Evolutionary conservation across 2,329 filamentous ascomycete species (phyloP), one percentile per base, ranked within the genome.

Genomic region (Emergomyces africanus): DNA sequence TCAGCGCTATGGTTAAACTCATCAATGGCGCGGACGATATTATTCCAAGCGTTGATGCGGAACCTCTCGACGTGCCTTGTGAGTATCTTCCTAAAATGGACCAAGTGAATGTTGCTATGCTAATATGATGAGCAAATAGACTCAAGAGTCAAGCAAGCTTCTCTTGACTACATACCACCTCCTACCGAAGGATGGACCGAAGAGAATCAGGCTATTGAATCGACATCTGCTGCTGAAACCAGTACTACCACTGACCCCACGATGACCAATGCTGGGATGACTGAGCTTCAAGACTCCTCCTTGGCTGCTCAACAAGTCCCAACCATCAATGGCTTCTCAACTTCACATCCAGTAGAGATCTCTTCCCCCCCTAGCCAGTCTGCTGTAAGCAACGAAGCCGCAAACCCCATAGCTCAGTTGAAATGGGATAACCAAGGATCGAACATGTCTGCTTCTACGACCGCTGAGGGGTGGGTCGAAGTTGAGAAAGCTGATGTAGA

Each of bases 401-500:
- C 72, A 12, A 77, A 77, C 63, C 67, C 72, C 12, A 67, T 75
- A 42, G 82, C 78, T 18, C 79, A 79, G 61, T 74, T 78, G 48
- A 76, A 74, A 54, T 85, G 82, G 81, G 80, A 83, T 67, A 76
- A 78, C 56, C 76, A 78, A 61, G 70, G 73, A 54, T 70, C 71
- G 48, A 74, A 72, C 18, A 63, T 71, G 25, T 75, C 77, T 55
- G 75, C 79, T 59, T 76, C 79, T 28, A 69, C 79, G 14, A 70
- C 70, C 48, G 76, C 79, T 33, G 88, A 91, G 64, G 81, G 79
- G 57, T 94, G 89, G 83, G 86, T 95, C 61, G 83, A 90, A 70
- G 78, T 89, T 50, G 83, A 89, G 57, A 83, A 86, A 59, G 83
- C 91, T 68, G 81, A 85, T 53, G 76, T 83, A 57, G 90, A 95